Evolutionary conservation across 192 early-diverging fungal species (phyloP), one percentile per base, ranked within the genome.

Genomic region (Backusella parvicylindrica): DNA sequence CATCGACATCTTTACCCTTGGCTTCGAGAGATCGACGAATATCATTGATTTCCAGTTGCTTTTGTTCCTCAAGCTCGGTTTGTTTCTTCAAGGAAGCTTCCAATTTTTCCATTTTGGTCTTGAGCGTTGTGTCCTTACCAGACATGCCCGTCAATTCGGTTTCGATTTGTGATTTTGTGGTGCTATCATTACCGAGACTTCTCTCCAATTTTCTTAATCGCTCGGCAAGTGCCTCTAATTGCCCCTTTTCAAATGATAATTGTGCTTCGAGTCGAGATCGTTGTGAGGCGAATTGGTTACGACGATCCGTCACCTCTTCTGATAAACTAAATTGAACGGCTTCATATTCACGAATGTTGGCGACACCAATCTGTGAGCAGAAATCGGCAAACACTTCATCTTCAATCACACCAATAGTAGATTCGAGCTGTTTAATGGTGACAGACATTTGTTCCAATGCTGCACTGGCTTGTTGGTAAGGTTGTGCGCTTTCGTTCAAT

Each of bases 281-380:
- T 63, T 93, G 89, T 1, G 93, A 94, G 32, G 85, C 84, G 74
- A 96, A 95, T 75, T 92, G 88, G 56, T 94, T 71, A 37, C 91
- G 88, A 21, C 86, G 89, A 80, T 99, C 92, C 13, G 87, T 86
- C 0, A 85, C 78, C 73, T 96, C 92, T 71, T 93, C 89, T 2
- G 93, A 83, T 3, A 91, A 77, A 15, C 86, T 86, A 16, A 94
- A 83, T 50, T 92, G 90, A 30, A 87, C 82, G 21, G 88, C 87
- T 77, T 99, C 96, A 77, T 96, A 98, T 71, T 94, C 96, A 5
- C 94, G 91, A 72, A 98, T 90, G 72, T 89, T 92, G 9, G 82
- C 50, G 1, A 98, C 91, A 3, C 87, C 84, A n/a, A 95, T 89
- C 11, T 77, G 72, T 35, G 64, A 56, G 81, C 98, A 98, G 67